Base-by-base conservation (phyloP, 2,329 filamentous ascomycete genomes). In the Pseudogymnoascus sp. region DNA sequence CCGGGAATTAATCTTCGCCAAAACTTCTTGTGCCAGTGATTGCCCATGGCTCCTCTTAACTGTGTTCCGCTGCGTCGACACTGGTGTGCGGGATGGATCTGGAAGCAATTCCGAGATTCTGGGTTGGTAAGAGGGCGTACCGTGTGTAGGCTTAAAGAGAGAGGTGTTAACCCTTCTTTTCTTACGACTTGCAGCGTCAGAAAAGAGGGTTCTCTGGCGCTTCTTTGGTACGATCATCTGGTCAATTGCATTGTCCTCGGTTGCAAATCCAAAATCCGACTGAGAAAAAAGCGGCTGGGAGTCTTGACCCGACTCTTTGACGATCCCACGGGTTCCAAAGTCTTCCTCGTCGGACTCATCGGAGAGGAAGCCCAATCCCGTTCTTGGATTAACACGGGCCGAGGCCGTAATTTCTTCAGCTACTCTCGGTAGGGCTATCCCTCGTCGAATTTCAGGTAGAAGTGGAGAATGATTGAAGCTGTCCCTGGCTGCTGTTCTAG, bases 161-260 rank as follows among this genome's bases (percentile, higher is more conserved):
- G 61, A 64, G 19, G 35, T 60, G 34, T 59, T 57, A n/a, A 61
- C 58, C 23, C 58, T 60, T 26, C 61, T 61, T 37, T 61, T 65
- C 57, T 65, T 69, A 35, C 67, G 66, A 6, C 26, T 52, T n/a
- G 59, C 33, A 4, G 38, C 28, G n/a, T 13, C 12, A 39, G 21
- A 56, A 30, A 37, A 57, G 13, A 52, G 57, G 48, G 38, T 60
- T 21, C 62, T 35, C 13, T 62, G 59, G 13, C 69, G 66, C 57
- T 67, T 69, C 21, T 59, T 62, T 3, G 68, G 61, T 23, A 69
- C 69, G 26, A 71, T 48, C 70, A 72, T 71, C n/a, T 64, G 61
- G 67, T 72, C 70, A 39, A 72, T 65, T 26, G 57, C 62, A 59
- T 70, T 67, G 23, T 71, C 67, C 59, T 71, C 70, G 28, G 68